Conservation (phyloP, 345 rosid genomes). For the Cardiospermum halicacabum region DNA sequence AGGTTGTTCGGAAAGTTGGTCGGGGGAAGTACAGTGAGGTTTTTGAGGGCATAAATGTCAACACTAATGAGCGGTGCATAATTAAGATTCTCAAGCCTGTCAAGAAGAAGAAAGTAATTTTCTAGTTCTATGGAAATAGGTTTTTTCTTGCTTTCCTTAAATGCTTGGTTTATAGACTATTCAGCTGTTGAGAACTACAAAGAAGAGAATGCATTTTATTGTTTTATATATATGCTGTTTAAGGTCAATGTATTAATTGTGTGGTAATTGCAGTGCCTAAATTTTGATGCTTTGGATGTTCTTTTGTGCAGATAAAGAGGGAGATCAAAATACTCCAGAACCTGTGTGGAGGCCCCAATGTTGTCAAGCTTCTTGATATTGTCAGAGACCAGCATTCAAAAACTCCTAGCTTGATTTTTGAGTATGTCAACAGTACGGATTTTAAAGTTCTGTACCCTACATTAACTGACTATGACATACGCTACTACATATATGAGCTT, state of each 20-base stretch:
- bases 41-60: constrained; percentile 72
- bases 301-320: constrained; percentile 57
- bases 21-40: constrained; percentile 86
- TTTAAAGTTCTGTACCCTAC: constrained; percentile 79
- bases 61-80: constrained; percentile 59
- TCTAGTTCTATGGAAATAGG: constrained; percentile 3
- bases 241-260: background rate
- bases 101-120: constrained; percentile 74
- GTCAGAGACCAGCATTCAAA: constrained; percentile 83
- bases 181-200: background rate
- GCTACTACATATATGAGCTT: constrained; percentile 80
- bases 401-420: constrained; percentile 80
- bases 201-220: background rate
- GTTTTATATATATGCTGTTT: background rate
- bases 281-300: constrained; percentile 1
- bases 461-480: constrained; percentile 83
- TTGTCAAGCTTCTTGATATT: constrained; percentile 67
- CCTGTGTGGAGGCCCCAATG: constrained; percentile 70
- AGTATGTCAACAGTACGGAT: constrained; percentile 80
- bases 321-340: constrained; percentile 86
- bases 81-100: constrained; percentile 90
- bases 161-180: background rate
- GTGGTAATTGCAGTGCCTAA: background rate
- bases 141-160: background rate
- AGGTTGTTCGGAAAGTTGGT: constrained; percentile 83